Evolutionary conservation across 2,329 filamentous ascomycete genomes (phyloP).

Genomic region (Exophiala xenobiotica): DNA sequence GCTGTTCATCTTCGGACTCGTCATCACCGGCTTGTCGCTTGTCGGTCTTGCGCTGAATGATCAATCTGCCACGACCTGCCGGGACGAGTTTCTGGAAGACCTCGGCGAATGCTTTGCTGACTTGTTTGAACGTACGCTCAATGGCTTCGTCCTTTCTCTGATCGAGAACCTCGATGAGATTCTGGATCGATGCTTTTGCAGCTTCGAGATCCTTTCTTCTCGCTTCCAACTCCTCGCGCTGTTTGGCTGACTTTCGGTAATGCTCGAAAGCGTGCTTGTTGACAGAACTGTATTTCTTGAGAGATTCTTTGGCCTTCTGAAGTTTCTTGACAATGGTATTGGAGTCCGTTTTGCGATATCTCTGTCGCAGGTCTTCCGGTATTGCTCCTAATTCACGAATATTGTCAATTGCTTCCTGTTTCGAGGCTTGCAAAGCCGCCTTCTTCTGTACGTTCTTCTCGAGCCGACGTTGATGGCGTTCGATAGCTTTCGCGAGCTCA

Average conservation of each 20-base stretch:
- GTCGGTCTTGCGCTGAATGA: slow-evolving; percentile 90
- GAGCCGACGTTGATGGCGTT: slow-evolving; percentile 83
- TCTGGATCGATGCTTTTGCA: slow-evolving; percentile 83
- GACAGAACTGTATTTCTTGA: slow-evolving; percentile 83
- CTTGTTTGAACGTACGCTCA: slow-evolving; percentile 96
- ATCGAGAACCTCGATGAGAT: slow-evolving; percentile 88
- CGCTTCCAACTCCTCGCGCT: slow-evolving; percentile 81
- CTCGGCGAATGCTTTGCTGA: slow-evolving; percentile 85
- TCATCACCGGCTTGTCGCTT: slow-evolving; percentile 58
- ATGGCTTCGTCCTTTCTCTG: slow-evolving; percentile 97
- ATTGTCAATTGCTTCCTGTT: slow-evolving; percentile 78
- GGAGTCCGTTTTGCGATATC: slow-evolving; percentile 79
- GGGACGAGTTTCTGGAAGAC: slow-evolving; percentile 96
- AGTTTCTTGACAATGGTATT: slow-evolving; percentile 72
- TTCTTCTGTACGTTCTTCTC: slow-evolving; percentile 91
- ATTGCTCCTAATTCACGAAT: slow-evolving; percentile 92
- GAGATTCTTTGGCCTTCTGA: slow-evolving; percentile 84
- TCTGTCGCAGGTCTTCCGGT: slow-evolving; percentile 89
- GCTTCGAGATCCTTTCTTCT: slow-evolving; percentile 83
- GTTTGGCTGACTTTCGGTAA: slow-evolving; percentile 93
- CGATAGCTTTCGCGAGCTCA: slow-evolving; percentile 73
- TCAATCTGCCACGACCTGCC: slow-evolving; percentile 82
- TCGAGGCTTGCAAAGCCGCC: slow-evolving; percentile 72
- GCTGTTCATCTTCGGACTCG: slow-evolving; percentile 59
- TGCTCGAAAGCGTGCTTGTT: slow-evolving; percentile 99